Base-by-base conservation (phyloP, 1,284 basidiomycete species). In the Cutaneotrichosporon mucoides region DNA sequence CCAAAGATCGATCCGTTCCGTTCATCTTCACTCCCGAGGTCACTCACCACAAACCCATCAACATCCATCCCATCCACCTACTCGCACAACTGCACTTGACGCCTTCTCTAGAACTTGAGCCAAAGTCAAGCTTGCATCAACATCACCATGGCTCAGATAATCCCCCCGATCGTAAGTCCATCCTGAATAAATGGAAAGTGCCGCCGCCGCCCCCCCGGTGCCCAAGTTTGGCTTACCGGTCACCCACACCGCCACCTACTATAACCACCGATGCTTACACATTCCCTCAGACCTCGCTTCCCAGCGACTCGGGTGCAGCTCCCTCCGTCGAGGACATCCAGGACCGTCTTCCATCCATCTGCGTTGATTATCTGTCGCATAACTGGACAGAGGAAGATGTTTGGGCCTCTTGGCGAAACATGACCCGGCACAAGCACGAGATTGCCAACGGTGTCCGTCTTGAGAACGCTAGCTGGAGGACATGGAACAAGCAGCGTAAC, bases 401-500 rank as follows among this genome's bases (percentile, higher is more conserved):
- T 11, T 97, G 93, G 93, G 88, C 90, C 59, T 92, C 89, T 53
- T 99, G 95, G 95, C 85, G 95, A 68, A 92, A 88, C 74, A 99
- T 98, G 93, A 99, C 95, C 52, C 86, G 91, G 66, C 90, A 93
- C 82, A 99, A 98, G 85, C 90, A 97, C 76, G 94, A 95, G 79
- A 97, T 99, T 73, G 86, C 92, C 11, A 99, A 99, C 75, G 95
- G 95, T 52, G 84, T 90, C 58, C 82, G 95, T 54, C 84, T 99
- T 61, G 96, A 99, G 82, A 99, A 99, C 73, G 96, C 96, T 4
- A 90, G 88, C 69, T 99, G 95, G 95, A 82, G 96, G 48, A 98
- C 95, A 1, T 99, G 96, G 95, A 95, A 94, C 85, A 98, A 99
- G 80, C 95, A 98, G 83, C 83, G 95, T 65, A 97, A 96, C 71